These are phyloP conservation scores for Malus sieversii DNA, from an alignment of 306 rosid genomes.

Conservation along the genomic window DNA sequence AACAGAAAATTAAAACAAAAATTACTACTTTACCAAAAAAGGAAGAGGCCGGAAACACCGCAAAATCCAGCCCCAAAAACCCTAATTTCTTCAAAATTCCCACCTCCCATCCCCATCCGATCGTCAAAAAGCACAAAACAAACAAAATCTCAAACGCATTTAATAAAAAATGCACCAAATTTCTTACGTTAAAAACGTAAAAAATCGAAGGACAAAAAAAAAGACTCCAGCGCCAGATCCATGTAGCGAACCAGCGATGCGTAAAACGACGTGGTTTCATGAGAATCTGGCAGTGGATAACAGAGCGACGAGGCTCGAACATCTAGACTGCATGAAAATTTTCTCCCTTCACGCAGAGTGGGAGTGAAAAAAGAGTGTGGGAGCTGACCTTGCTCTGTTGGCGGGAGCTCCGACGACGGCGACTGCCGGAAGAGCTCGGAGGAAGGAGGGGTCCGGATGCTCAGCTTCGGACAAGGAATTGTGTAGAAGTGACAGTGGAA, in stretches of 20 bases:
- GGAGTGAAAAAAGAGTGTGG: not conserved
- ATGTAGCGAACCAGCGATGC: constrained; percentile 6
- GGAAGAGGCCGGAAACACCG: not conserved
- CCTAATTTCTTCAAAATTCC: not conserved
- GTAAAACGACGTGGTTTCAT: constrained; percentile 10
- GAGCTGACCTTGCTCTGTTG: constrained; percentile 32
- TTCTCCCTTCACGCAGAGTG: not conserved
- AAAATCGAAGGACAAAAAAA: not conserved
- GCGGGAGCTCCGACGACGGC: constrained; percentile 34
- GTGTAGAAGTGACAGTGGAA: constrained; percentile 1
- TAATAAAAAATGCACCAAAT: not conserved
- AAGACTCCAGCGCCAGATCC: constrained; percentile 26
- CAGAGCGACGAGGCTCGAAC: constrained; percentile 1
- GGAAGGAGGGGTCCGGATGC: not conserved
- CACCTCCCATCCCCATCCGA: not conserved
- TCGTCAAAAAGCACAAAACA: not conserved
- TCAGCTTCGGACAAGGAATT: not conserved
- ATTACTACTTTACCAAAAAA: not conserved
- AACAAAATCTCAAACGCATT: not conserved
- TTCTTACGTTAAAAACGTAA: not conserved
- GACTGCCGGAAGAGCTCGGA: constrained; percentile 18
- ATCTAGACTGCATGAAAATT: not conserved
- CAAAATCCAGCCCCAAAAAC: not conserved
- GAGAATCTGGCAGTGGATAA: not conserved
- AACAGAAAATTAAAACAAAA: not conserved